Evolutionary conservation across 2,329 filamentous ascomycete genomes (phyloP), one percentile per base, ranked within the genome.

Genomic region (Stagonosporopsis rhizophila): DNA sequence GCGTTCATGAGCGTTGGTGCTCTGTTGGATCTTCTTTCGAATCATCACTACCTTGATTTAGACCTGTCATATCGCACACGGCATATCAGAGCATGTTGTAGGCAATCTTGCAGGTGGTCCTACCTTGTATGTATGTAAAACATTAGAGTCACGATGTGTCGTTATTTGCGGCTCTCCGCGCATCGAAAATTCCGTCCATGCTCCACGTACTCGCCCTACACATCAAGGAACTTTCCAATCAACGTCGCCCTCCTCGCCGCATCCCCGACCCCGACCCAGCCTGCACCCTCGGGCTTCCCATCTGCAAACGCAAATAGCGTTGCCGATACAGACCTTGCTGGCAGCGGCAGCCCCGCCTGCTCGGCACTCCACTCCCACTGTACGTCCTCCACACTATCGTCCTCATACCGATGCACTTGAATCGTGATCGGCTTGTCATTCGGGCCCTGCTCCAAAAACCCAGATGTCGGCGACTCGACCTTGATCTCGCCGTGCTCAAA

Each of bases 351-450:
- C 6, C 59, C 69, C 1, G 67, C 60, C 7, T 75, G 61, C 70
- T 74, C 67, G 39, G 73, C 70, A 37, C 76, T 76, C 67, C 81
- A 81, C 17, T 77, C 68, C 42, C 77, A 81, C 58, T 75, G 62
- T 0, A 84, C 67, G 3, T 75, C 60, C 12, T 81, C 77, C 0
- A 86, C 77, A 22, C 75, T 62, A 27, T 82, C 80, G 0, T 71
- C 80, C 8, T 73, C 79, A 41, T 79, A 80, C 37, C 84, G 77
- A 52, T 85, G 81, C 0, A 87, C 66, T 17, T 83, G 77, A 7
- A 87, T 75, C 2, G 74, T 76, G 2, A 71, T 63, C 12, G 66
- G 66, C 12, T 81, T 72, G 0, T 76, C 73, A 0, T 71, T 32
- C 0, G 69, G 65, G 44, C n/a, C 30, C 5, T 42, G 27, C 15